Percentiles rank a stretch among this genome's conserved stretches.
Conservation (phyloP, 1,139 yeast species). For the Kodamaea arcana region DNA sequence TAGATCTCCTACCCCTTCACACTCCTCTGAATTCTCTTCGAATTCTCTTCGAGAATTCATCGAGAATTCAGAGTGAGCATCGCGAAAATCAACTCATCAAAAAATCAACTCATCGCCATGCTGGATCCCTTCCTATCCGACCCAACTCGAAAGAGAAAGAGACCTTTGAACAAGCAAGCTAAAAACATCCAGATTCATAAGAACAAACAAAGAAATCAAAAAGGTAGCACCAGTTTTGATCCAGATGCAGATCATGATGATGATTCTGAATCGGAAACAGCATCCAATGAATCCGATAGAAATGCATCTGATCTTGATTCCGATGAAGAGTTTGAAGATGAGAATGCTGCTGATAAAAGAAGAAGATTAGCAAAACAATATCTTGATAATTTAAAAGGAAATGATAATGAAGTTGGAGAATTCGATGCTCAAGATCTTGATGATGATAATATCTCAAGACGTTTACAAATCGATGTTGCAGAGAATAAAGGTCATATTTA, state of each 20-base stretch:
- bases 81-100: constrained; percentile 1
- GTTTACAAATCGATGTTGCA: constrained; percentile 86
- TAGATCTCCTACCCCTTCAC: too few species aligned
- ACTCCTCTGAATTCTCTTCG: too few species aligned
- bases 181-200: constrained; percentile 11
- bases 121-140: constrained; percentile 58
- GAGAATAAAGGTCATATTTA: constrained; percentile 82
- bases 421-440: constrained; percentile 94
- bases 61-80: too few species aligned
- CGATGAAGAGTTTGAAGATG: constrained; percentile 69
- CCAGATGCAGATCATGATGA: constrained; percentile 35
- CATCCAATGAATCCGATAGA: constrained; percentile 28
- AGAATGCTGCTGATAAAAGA: constrained; percentile 89
- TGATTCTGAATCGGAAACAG: constrained; percentile 32
- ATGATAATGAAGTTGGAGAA: constrained; percentile 32
- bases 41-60: too few species aligned
- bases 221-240: not conserved
- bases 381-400: constrained; percentile 64
- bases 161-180: constrained; percentile 13
- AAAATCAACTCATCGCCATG: constrained; percentile 36
- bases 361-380: constrained; percentile 92
- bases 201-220: constrained; percentile 10
- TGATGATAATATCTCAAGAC: constrained; percentile 72
- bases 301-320: constrained; percentile 47
- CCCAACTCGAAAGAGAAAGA: constrained; percentile 51